phyloP scores from a whole-genome alignment of 2,329 filamentous ascomycete genomes.

The Paramyrothecium roridum region DNA sequence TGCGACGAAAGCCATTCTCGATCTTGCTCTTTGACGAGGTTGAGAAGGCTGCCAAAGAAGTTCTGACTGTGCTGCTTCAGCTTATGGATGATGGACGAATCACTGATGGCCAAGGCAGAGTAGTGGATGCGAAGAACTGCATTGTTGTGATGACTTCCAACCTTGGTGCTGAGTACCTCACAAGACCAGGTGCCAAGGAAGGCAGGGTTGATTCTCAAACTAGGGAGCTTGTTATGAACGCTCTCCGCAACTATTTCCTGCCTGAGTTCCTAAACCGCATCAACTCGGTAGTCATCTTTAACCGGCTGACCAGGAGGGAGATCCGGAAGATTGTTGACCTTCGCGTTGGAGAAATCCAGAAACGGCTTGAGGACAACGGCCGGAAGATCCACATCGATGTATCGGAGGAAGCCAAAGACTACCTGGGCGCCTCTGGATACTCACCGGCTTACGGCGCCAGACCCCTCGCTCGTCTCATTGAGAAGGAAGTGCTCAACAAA shows the following conservation, averaged over 20 bases:
- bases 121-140: slow-evolving; percentile 95
- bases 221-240: slow-evolving; percentile 83
- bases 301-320: slow-evolving; percentile 83
- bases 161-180: slow-evolving; percentile 89
- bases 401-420: slow-evolving; percentile 83
- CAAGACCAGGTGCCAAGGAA: slow-evolving; percentile 72
- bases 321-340: slow-evolving; percentile 96
- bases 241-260: slow-evolving; percentile 92
- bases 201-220: slow-evolving; percentile 85
- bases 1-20: slow-evolving; percentile 93
- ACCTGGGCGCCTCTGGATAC: slow-evolving; percentile 87
- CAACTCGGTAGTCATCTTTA: slow-evolving; percentile 95
- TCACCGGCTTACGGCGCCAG: slow-evolving; percentile 93
- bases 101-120: slow-evolving; percentile 92
- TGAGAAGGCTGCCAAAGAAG: slow-evolving; percentile 97
- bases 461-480: slow-evolving; percentile 83
- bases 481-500: slow-evolving; percentile 94
- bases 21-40: slow-evolving; percentile 98
- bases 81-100: slow-evolving; percentile 99
- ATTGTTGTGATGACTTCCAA: slow-evolving; percentile 99
- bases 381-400: slow-evolving; percentile 85
- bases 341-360: slow-evolving; percentile 83
- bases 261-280: slow-evolving; percentile 99
- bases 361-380: slow-evolving; percentile 79
- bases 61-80: slow-evolving; percentile 94